Evolutionary conservation across 208 protist species (phyloP).

Genomic region (Trypanosoma brucei): DNA sequence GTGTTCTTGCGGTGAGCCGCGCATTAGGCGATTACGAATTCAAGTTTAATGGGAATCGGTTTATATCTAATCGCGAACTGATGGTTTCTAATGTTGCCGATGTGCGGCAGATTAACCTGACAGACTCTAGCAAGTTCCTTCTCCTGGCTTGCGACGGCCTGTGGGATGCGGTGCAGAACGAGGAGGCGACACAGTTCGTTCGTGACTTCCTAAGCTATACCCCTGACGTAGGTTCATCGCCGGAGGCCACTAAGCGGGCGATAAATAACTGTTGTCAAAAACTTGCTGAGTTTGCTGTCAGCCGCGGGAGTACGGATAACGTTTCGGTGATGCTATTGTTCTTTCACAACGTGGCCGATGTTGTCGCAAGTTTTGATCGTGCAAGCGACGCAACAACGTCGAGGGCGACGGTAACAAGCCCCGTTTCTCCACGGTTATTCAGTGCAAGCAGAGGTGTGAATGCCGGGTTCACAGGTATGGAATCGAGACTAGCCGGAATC

Average conservation of each 20-base stretch:
- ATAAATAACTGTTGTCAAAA: constrained; percentile 77
- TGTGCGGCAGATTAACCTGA: constrained; percentile 67
- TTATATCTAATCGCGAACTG: constrained; percentile 34
- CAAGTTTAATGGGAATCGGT: constrained; percentile 59
- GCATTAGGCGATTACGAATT: constrained; percentile 91
- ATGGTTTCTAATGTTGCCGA: constrained; percentile 82
- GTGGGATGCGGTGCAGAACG: constrained; percentile 86
- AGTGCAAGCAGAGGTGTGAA: constrained; percentile 5
- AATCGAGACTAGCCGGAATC: not conserved
- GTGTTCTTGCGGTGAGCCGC: constrained; percentile 84
- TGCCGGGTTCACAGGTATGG: not conserved
- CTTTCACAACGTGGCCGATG: constrained; percentile 77
- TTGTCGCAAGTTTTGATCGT: constrained; percentile 42
- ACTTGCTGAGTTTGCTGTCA: constrained; percentile 76
- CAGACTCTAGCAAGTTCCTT: constrained; percentile 66
- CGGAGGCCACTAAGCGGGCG: constrained; percentile 40
- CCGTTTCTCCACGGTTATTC: constrained; percentile 7
- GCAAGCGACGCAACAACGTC: constrained; percentile 1
- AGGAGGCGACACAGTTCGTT: constrained; percentile 76
- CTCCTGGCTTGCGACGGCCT: constrained; percentile 85
- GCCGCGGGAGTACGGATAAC: constrained; percentile 78
- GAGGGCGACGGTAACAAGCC: not conserved
- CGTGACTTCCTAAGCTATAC: constrained; percentile 73
- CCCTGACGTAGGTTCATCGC: constrained; percentile 52
- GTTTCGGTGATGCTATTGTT: constrained; percentile 72